These are phyloP conservation scores for Radiomyces spectabilis DNA, from an alignment of 192 early-diverging fungal genomes.

Conservation along the genomic window DNA sequence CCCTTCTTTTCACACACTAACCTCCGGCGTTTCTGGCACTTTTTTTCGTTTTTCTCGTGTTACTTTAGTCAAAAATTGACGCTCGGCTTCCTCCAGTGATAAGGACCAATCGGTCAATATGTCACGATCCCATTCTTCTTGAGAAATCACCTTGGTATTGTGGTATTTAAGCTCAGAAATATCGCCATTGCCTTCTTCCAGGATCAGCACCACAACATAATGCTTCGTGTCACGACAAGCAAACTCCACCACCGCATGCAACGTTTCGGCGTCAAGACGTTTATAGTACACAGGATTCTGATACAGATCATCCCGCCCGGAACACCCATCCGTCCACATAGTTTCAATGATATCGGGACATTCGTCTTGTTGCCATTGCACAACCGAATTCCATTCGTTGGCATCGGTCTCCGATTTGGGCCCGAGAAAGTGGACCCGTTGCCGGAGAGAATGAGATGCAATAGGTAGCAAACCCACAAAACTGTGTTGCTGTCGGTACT, in stretches of 20 bases:
- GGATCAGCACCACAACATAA: slow-evolving; percentile 23
- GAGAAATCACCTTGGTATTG: slow-evolving; percentile 24
- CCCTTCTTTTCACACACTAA: neutral
- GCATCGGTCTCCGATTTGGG: slow-evolving; percentile 4
- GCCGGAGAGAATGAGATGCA: slow-evolving; percentile 19
- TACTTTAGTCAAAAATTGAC: slow-evolving; percentile 17
- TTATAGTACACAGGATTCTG: slow-evolving; percentile 23
- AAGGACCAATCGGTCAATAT: slow-evolving; percentile 17
- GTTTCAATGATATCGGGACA: slow-evolving; percentile 16
- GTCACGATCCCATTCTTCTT: slow-evolving; percentile 19
- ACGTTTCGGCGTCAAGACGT: slow-evolving; percentile 25
- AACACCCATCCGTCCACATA: slow-evolving; percentile 5
- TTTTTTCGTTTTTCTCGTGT: slow-evolving; percentile 7
- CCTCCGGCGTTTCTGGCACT: neutral
- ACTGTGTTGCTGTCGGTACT: slow-evolving; percentile 18
- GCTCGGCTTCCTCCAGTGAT: slow-evolving; percentile 28
- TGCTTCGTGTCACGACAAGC: slow-evolving; percentile 5
- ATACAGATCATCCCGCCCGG: slow-evolving; percentile 9
- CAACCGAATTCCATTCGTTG: slow-evolving; percentile 9
- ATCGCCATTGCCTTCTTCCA: slow-evolving; percentile 25
- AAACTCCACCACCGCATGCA: slow-evolving; percentile 29
- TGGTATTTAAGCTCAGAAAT: slow-evolving; percentile 28
- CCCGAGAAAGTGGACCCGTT: slow-evolving; percentile 16
- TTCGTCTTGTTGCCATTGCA: slow-evolving; percentile 30
- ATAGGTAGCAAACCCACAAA: slow-evolving; percentile 17